Base-by-base conservation (phyloP, 139 green algal genomes). In the Bryopsis sp. region DNA sequence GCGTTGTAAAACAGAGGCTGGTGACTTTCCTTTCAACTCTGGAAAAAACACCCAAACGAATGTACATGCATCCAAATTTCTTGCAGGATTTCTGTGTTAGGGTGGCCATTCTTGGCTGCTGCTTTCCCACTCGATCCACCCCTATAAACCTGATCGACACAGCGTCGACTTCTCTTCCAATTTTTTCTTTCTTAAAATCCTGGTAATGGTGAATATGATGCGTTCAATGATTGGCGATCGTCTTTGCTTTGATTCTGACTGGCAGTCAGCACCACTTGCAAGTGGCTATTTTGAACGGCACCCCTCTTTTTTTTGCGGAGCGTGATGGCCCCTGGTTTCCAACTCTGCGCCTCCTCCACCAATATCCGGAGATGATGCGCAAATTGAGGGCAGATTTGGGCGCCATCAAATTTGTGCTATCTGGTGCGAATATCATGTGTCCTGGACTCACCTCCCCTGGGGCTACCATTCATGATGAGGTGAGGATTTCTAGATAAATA, bases 371-470 rank as follows among this genome's bases (percentile, higher is more conserved):
- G 33, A 90, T 94, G 72, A 95, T 95, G 89, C 77, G 74, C 2
- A 83, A 83, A 63, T 72, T 98, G 47, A 74, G 93, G n/a, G 85
- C 85, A 2, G 94, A 98, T 74, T 78, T 79, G 38, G 94, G 94
- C 0, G 94, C 94, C 39, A 99, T 99, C 72, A 98, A 97, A 81
- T 99, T 98, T 81, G 94, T 99, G 43, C 79, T 99, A 43, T 89
- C 83, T 3, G 94, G 94, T 2, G 92, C 94, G 19, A 94, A 99
- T 81, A 98, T 99, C 76, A 99, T 99, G 94, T 98, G 92, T 74
- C 94, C 92, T 2, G 94, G 94, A 0, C 85, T 99, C 8, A 99
- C 94, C 3, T 93, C 85, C 7, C 79, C 88, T 3, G 94, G 91
- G 0, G 94, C 91, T 28, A 92, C 81, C 3, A 93, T 99, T n/a